Percentiles rank a stretch among this genome's conserved stretches.
Evolutionary conservation across 2,329 filamentous ascomycete species (phyloP).

Genomic region (Neonectria faginata): DNA sequence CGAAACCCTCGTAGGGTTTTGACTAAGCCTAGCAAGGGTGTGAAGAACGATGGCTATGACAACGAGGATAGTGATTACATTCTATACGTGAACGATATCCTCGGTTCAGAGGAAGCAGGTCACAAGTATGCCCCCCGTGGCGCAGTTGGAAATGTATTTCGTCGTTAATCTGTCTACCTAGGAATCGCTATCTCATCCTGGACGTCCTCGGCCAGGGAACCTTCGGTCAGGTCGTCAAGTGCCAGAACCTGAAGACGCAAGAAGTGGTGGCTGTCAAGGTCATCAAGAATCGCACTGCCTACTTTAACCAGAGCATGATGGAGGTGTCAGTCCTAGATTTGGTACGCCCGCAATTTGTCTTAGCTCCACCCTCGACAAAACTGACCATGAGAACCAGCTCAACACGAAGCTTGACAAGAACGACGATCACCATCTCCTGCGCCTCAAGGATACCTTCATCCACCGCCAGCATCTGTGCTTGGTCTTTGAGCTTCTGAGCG

Average conservation of each 20-base stretch:
- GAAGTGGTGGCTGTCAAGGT: conserved; percentile 99
- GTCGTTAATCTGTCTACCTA: conserved; percentile 49
- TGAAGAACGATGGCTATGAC: conserved; percentile 98
- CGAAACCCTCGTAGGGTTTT: conserved; percentile 94
- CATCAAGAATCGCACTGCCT: conserved; percentile 98
- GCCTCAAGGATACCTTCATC: conserved; percentile 97
- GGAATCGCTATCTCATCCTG: conserved; percentile 95
- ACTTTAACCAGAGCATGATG: conserved; percentile 99
- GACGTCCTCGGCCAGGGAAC: conserved; percentile 98
- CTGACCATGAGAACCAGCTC: conserved; percentile 66
- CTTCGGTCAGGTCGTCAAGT: conserved; percentile 98
- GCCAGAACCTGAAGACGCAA: conserved; percentile 97
- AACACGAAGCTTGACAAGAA: conserved; percentile 99
- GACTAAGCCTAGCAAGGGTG: conserved; percentile 97
- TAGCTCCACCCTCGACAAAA: neutral
- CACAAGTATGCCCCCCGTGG: conserved; percentile 78
- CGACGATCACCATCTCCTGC: conserved; percentile 94
- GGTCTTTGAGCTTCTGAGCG: conserved; percentile 95
- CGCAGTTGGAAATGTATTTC: conserved; percentile 11
- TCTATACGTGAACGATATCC: conserved; percentile 97
- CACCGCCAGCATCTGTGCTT: conserved; percentile 96
- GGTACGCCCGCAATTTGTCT: conserved; percentile 62
- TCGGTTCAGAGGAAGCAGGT: conserved; percentile 96
- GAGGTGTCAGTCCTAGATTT: conserved; percentile 97
- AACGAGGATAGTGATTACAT: conserved; percentile 99